Conservation (phyloP, 1,139 yeast species). For the Kodamaea alishanica region DNA sequence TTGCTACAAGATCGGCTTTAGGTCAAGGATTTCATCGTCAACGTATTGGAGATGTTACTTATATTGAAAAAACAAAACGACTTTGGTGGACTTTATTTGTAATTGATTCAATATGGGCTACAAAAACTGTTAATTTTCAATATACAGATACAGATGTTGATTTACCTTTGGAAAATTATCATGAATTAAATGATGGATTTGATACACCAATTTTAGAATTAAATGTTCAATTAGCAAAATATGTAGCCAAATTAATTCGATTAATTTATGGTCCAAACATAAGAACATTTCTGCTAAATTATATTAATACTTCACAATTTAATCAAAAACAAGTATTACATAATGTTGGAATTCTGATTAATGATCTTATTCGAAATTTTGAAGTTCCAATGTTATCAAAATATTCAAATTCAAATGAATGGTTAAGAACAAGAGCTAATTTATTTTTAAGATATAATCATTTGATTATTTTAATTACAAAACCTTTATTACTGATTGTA, state of each 20-base stretch:
- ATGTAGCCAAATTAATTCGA: constrained; percentile 32
- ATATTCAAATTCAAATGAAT: constrained; percentile 16
- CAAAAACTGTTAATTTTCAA: constrained; percentile 47
- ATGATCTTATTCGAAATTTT: constrained; percentile 29
- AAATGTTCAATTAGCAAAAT: constrained; percentile 40
- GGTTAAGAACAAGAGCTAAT: constrained; percentile 32
- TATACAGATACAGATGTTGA: constrained; percentile 51
- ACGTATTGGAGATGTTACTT: constrained; percentile 9
- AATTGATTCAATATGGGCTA: constrained; percentile 49
- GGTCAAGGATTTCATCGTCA: constrained; percentile 44
- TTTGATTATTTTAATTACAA: constrained; percentile 39
- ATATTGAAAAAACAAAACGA: constrained; percentile 39
- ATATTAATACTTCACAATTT: constrained; percentile 40
- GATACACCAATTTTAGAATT: constrained; percentile 31
- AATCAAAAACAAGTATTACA: constrained; percentile 31
- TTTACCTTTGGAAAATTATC: constrained; percentile 35
- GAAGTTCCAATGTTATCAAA: constrained; percentile 30
- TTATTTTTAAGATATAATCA: constrained; percentile 47
- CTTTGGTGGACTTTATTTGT: constrained; percentile 56
- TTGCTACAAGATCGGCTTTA: constrained; percentile 46
- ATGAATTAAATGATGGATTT: constrained; percentile 31
- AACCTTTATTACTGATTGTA: constrained; percentile 43
- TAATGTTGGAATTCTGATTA: constrained; percentile 29
- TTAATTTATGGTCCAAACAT: constrained; percentile 36
- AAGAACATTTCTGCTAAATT: constrained; percentile 36